Conservation (phyloP, 345 rosid species). For the Populus alba region DNA sequence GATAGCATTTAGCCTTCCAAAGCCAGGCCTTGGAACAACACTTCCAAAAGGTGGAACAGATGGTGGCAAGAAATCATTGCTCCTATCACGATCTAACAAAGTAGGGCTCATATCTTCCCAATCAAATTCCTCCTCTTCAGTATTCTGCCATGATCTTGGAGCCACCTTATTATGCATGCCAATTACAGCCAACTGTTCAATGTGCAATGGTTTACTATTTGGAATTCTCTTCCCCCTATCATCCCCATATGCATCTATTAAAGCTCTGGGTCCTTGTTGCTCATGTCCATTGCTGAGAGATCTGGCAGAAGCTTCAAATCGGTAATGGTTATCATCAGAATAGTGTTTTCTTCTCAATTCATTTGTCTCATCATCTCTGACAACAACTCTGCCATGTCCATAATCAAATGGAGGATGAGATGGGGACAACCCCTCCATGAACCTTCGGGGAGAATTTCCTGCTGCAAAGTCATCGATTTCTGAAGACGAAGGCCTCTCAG, state of each 20-base stretch:
- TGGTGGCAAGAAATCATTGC: conserved; percentile 45
- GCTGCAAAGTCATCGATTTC: conserved; percentile 46
- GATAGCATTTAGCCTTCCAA: conserved; percentile 39
- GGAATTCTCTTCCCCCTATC: conserved; percentile 58
- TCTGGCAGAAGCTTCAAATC: conserved; percentile 38
- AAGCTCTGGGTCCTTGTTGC: conserved; percentile 75
- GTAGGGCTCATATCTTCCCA: conserved; percentile 99
- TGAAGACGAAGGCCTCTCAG: conserved; percentile 40
- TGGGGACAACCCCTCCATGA: conserved; percentile 57
- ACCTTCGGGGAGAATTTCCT: conserved; percentile 60
- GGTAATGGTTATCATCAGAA: conserved; percentile 42
- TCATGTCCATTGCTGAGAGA: conserved; percentile 51
- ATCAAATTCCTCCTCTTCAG: conserved; percentile 98
- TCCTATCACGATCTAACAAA: conserved; percentile 52
- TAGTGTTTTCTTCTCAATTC: conserved; percentile 57
- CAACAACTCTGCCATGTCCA: conserved; percentile 47
- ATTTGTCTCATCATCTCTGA: conserved; percentile 51
- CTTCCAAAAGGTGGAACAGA: conserved; percentile 47
- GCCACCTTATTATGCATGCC: conserved; percentile 53
- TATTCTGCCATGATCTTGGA: conserved; percentile 83
- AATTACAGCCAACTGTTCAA: conserved; percentile 48
- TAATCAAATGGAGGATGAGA: conserved; percentile 52
- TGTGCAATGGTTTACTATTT: conserved; percentile 41
- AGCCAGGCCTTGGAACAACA: conserved; percentile 43
- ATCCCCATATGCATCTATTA: conserved; percentile 94